phyloP scores from a whole-genome alignment of 2,329 filamentous ascomycete genomes.

The Sporothrix variecibatus region DNA sequence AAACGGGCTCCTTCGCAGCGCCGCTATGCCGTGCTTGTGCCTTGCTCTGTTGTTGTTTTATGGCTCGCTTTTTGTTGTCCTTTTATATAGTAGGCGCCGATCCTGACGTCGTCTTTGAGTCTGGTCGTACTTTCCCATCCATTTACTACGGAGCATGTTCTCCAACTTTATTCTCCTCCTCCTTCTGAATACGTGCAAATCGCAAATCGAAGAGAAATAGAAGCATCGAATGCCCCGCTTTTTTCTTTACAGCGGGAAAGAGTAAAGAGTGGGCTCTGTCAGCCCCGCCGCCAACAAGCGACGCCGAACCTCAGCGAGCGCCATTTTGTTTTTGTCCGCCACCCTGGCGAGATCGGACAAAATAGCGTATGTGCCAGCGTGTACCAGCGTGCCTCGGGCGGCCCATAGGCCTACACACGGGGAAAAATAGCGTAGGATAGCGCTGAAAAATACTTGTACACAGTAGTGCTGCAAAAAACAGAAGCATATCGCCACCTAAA shows the following conservation, averaged over 20 bases:
- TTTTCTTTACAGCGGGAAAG: not conserved
- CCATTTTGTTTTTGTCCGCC: not conserved
- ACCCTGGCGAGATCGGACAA: not conserved
- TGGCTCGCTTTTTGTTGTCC: not conserved
- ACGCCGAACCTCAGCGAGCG: not conserved
- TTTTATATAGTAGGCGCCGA: conserved; percentile 4
- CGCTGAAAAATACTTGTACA: conserved; percentile 1
- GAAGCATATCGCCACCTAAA: not conserved
- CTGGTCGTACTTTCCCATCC: not conserved
- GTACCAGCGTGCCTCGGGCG: not conserved
- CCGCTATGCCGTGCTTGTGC: not conserved
- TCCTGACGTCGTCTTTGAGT: not conserved
- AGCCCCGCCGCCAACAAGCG: conserved; percentile 10
- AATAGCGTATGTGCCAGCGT: not conserved
- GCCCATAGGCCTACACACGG: not conserved
- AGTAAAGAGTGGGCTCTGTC: not conserved
- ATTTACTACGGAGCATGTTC: not conserved
- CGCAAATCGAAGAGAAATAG: not conserved
- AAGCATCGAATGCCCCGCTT: not conserved
- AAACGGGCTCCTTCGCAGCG: not conserved
- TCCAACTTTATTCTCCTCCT: not conserved
- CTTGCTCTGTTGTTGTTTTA: not conserved
- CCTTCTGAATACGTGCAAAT: not conserved
- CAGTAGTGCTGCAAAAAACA: not conserved
- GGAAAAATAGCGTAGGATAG: not conserved